Evolutionary conservation across 179 eudicot genomes (phyloP), one percentile per base, ranked within the genome.

Genomic region (Dionaea muscipula): DNA sequence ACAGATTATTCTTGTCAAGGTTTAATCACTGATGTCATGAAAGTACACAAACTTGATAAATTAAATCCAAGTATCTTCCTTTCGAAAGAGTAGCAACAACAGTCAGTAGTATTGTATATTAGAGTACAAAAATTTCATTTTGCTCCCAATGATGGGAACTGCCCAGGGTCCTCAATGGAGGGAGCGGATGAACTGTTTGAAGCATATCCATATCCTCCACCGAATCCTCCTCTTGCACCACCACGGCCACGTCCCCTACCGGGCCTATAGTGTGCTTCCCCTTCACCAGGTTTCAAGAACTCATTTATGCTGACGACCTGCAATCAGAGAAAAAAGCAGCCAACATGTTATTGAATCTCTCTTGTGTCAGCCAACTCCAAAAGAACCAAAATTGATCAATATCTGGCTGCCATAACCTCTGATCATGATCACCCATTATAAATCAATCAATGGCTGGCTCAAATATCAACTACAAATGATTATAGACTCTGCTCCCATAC

Each of bases 281-380:
- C 95, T 22, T 87, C 94, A 38, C 91, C 84, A 12, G 98, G 94
- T 80, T 81, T 91, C 71, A 91, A 67, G 56, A 91, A 91, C 67
- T 91, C 99, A 43, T 84, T 82, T 13, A 93, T 93, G 82, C 99
- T 93, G 65, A 93, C 81, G 16, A 86, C 64, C 98, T 91, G 65
- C n/a, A 63, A 55, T 2, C 16, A 38, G 17, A 60, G 3, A 12
- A 49, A 6, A n/a, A 25, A 16, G 1, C 2, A 16, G 23, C 16
- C 10, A 10, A 6, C 28, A 47, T 25, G 15, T 40, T 7, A 31
- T 4, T n/a, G n/a, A n/a, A n/a, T n/a, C n/a, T n/a, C n/a, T n/a
- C n/a, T n/a, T n/a, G n/a, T n/a, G n/a, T n/a, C n/a, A n/a, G n/a
- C n/a, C n/a, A n/a, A n/a, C n/a, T n/a, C n/a, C n/a, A n/a, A n/a